phyloP scores from a whole-genome alignment of 805 yeast genomes.

The Lipomyces chichibuensis region DNA sequence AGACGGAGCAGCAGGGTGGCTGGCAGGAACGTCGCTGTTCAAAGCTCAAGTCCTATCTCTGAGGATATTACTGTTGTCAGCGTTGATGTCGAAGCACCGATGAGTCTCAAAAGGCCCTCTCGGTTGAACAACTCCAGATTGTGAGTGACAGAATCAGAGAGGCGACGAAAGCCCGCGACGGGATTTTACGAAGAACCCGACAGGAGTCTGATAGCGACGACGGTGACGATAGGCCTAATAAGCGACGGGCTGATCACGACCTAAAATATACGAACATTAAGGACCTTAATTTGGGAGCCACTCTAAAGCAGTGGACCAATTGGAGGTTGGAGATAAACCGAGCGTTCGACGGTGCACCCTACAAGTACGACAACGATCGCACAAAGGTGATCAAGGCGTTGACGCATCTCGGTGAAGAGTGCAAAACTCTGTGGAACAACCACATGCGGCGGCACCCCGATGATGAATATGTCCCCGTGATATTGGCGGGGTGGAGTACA shows the following conservation, averaged over 20 bases:
- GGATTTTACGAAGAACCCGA: neutral
- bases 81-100: no score
- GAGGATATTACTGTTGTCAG: no score
- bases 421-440: neutral
- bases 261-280: neutral
- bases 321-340: neutral
- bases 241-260: neutral
- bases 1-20: no score
- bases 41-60: no score
- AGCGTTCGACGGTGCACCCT: neutral
- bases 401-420: neutral
- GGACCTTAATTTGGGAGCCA: neutral
- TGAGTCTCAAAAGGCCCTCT: no score
- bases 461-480: slow-evolving; percentile 5
- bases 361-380: slow-evolving; percentile 1
- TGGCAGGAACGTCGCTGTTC: no score
- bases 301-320: neutral
- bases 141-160: no score
- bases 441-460: neutral
- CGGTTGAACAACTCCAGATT: no score
- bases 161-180: neutral
- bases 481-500: no score
- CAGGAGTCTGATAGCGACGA: neutral
- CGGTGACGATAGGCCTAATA: neutral
- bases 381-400: slow-evolving; percentile 2